These are phyloP conservation scores for Spathaspora passalidarum DNA, from an alignment of 805 yeast genomes.

Conservation along the genomic window DNA sequence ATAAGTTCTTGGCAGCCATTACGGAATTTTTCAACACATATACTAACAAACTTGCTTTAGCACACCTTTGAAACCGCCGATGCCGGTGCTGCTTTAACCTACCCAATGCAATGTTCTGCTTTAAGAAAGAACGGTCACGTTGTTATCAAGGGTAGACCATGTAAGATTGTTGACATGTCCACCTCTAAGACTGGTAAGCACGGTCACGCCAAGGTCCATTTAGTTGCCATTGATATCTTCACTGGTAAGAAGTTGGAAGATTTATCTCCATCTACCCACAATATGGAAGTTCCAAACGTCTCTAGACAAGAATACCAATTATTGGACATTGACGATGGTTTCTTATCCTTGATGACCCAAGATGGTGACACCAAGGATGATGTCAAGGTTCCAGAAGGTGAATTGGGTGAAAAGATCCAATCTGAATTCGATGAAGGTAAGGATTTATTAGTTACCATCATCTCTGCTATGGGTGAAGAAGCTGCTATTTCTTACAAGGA, in stretches of 20 bases:
- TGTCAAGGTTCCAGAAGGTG: conserved; percentile 97
- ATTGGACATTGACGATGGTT: conserved; percentile 98
- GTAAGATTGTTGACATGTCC: conserved; percentile 99
- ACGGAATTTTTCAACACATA: background rate
- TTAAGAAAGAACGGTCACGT: conserved; percentile 99
- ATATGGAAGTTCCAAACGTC: conserved; percentile 99
- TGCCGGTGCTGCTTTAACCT: conserved; percentile 98
- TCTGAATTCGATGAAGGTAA: conserved; percentile 96
- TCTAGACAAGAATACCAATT: conserved; percentile 93
- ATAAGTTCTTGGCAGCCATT: background rate
- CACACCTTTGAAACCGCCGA: conserved; percentile 97
- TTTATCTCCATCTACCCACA: conserved; percentile 99
- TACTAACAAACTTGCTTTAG: conserved; percentile 39
- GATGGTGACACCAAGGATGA: conserved; percentile 99
- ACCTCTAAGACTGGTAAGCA: conserved; percentile 99
- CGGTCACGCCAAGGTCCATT: conserved; percentile 99
- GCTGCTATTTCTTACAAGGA: conserved; percentile 98
- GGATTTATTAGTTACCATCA: conserved; percentile 94
- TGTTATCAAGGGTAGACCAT: conserved; percentile 97
- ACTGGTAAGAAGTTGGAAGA: conserved; percentile 99
- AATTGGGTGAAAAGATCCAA: conserved; percentile 90
- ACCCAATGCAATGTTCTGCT: conserved; percentile 99
- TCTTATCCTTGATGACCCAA: conserved; percentile 90
- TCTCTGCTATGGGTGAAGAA: conserved; percentile 99
- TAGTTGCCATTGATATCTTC: conserved; percentile 98